Evolutionary conservation across 1,139 yeast genomes (phyloP).

Genomic region (Protomyces macrosporus): DNA sequence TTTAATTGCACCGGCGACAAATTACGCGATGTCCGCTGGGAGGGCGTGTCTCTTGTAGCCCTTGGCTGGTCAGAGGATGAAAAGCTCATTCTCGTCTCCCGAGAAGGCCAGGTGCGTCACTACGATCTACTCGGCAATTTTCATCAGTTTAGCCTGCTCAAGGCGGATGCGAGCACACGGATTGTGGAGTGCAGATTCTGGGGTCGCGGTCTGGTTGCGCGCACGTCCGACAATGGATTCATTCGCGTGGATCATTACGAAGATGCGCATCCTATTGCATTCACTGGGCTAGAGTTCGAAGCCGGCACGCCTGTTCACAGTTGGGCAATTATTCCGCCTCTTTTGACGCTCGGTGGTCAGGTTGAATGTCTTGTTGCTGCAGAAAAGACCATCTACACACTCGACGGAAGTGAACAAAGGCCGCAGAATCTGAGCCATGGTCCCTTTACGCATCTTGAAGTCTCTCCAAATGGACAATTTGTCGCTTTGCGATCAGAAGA

Average conservation of each 20-base stretch:
- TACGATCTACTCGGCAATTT: constrained; percentile 71
- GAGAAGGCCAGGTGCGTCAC: constrained; percentile 56
- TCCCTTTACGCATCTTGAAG: constrained; percentile 50
- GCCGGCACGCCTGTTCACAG: constrained; percentile 33
- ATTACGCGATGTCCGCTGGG: constrained; percentile 38
- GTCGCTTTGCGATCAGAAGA: constrained; percentile 52
- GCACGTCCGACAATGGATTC: constrained; percentile 39
- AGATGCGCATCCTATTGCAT: constrained; percentile 37
- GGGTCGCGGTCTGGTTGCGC: constrained; percentile 43
- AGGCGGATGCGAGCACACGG: constrained; percentile 40
- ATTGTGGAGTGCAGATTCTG: constrained; percentile 42
- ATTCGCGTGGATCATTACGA: constrained; percentile 38
- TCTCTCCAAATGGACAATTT: constrained; percentile 59
- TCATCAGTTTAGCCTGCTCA: constrained; percentile 47
- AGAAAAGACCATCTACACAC: constrained; percentile 33
- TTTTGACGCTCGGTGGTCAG: constrained; percentile 36
- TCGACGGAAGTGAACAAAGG: constrained; percentile 36
- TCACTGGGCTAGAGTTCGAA: constrained; percentile 31
- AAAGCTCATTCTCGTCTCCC: constrained; percentile 56
- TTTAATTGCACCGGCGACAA: constrained; percentile 27
- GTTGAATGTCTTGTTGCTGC: constrained; percentile 39
- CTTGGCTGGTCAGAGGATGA: constrained; percentile 56
- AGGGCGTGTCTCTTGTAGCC: constrained; percentile 52
- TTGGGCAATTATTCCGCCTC: constrained; percentile 41
- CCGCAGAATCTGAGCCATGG: constrained; percentile 48